A percentile compares a stretch with the other conserved stretches of the same genome.
phyloP scores from a whole-genome alignment of 352 stramenopile genomes.

The Pythium oligandrum region DNA sequence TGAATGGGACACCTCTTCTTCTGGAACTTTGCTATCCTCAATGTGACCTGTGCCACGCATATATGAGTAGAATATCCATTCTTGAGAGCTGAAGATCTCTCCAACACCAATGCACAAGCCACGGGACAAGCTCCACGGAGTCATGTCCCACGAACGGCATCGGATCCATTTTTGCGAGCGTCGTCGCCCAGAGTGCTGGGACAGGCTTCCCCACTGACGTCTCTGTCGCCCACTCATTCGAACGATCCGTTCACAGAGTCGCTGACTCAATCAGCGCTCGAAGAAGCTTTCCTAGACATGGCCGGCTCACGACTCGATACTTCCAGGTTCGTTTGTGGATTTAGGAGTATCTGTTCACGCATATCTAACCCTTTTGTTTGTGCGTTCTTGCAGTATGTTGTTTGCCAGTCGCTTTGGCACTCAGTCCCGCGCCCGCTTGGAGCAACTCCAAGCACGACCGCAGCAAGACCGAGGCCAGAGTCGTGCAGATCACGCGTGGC shows the following conservation, averaged over 20 bases:
- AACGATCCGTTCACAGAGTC: slow-evolving; percentile 43
- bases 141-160: no score
- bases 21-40: not conserved
- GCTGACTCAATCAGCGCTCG: slow-evolving; percentile 74
- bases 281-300: slow-evolving; percentile 85
- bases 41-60: not conserved
- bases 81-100: slow-evolving; percentile 38
- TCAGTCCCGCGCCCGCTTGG: slow-evolving; percentile 23
- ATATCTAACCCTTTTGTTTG: not conserved
- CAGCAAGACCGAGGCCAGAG: not conserved
- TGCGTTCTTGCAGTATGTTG: slow-evolving; percentile 34
- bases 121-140: no score
- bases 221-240: no score
- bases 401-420: slow-evolving; percentile 43
- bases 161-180: no score
- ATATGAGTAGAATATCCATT: slow-evolving; percentile 49
- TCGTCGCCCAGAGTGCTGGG: no score
- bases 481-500: no score
- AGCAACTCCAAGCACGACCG: slow-evolving; percentile 18
- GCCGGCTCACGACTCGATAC: slow-evolving; percentile 68
- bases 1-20: not conserved
- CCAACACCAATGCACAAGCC: no score
- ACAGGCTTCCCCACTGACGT: no score
- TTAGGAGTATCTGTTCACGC: not conserved
- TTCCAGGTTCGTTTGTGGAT: slow-evolving; percentile 31